Base-by-base conservation (phyloP, 345 rosid genomes). In the Kernera saxatilis region DNA sequence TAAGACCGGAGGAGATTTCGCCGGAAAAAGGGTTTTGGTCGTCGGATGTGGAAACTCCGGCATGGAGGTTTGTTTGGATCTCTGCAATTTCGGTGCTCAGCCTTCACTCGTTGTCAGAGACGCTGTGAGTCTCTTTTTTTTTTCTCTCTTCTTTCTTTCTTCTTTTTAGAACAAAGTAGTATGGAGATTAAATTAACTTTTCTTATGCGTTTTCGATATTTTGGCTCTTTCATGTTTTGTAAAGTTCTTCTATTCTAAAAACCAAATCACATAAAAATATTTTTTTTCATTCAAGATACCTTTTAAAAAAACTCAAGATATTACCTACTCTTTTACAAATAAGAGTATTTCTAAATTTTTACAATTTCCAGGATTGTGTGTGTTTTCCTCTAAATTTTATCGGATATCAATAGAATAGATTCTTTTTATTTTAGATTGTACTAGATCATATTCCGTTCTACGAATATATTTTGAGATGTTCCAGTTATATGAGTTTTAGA, bases 11-110 rank as follows among this genome's bases (percentile, higher is more conserved):
- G 86, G 84, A 33, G 82, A 82, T 54, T 88, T 91, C 27, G 41
- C 83, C 53, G 91, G 85, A 8, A 81, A 88, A 79, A 88, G 23
- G 17, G 96, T 91, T 71, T 73, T 94, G 73, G 99, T 91, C 11
- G 97, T 94, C 18, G 97, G 99, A 1, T 94, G 97, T 80, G 97
- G 99, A 27, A 91, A 94, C 77, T 94, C 97, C 6, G 97, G 99
- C 26, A 91, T 94, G 99, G 95, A 94, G 85, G 95, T 91, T 43
- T 87, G 99, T 77, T 83, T 91, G 87, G 99, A 94, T 82, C 96
- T 94, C 25, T 87, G 91, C 85, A 81, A 86, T 53, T 80, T 86
- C 45, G 80, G 77, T 80, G 96, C 96, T 54, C 61, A 19, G 52
- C 95, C 97, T 32, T 91, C 95, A 26, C 84, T 94, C 19, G 97